Percentiles rank a stretch among this genome's conserved stretches.
Conservation (phyloP, 1,139 yeast species). For the Diutina ranongensis region DNA sequence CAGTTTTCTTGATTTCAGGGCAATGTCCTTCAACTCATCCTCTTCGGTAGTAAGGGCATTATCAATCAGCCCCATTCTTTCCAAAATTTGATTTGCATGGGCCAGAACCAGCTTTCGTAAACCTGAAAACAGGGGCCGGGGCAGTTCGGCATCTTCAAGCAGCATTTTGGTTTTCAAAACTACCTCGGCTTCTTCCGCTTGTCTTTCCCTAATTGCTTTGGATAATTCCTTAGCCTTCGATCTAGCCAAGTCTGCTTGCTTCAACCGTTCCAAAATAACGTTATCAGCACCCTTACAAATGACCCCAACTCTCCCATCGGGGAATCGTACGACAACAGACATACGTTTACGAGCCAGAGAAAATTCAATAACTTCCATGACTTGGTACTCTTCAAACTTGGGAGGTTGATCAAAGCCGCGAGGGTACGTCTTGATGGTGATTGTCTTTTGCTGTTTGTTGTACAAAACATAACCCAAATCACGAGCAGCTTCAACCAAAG, state of each 20-base stretch:
- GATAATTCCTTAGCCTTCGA: constrained; percentile 54
- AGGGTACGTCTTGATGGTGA: constrained; percentile 72
- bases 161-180: constrained; percentile 43
- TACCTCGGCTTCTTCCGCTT: constrained; percentile 70
- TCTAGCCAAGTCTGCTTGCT: constrained; percentile 45
- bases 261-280: constrained; percentile 68
- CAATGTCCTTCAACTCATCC: constrained; percentile 52
- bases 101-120: neutral
- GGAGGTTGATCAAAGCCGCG: constrained; percentile 62
- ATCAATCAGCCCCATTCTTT: constrained; percentile 37
- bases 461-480: constrained; percentile 81
- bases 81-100: neutral
- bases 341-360: constrained; percentile 83
- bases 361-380: constrained; percentile 77
- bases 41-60: constrained; percentile 41
- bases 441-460: constrained; percentile 47
- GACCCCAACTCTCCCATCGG: constrained; percentile 66
- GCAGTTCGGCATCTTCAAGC: constrained; percentile 12
- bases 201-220: constrained; percentile 49
- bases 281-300: constrained; percentile 96
- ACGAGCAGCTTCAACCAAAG: constrained; percentile 86
- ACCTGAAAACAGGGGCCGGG: neutral
- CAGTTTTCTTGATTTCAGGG: constrained; percentile 49
- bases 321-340: constrained; percentile 77
- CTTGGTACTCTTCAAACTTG: constrained; percentile 53